Base-by-base conservation (phyloP, 306 rosid genomes). In the Betula pendula region DNA sequence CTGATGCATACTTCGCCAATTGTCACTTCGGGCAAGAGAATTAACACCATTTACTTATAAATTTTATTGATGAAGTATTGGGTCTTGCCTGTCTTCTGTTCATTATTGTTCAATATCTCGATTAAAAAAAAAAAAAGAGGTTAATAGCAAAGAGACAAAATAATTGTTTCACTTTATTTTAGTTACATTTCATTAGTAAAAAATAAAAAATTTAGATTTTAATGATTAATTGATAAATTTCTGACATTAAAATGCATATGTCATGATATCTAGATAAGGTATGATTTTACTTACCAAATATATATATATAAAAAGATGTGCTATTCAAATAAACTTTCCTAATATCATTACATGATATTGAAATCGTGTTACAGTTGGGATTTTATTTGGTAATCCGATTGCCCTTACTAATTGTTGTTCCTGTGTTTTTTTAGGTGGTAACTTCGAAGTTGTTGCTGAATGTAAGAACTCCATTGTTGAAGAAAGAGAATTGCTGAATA, bases 381-480 rank as follows among this genome's bases (percentile, higher is more conserved):
- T 1, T 35, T 27, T 63, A 66, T 24, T 49, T 24, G 24, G 15
- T n/a, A 35, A 35, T 45, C 38, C 22, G 11, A 16, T 69, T 74
- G 3, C 50, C 73, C 63, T 24, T 62, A 52, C 70, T 81, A 58
- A 73, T 14, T 55, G 62, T 29, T 22, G 58, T 60, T 24, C 69
- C 40, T 71, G 20, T 45, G 50, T 75, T 65, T 51, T 4, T 75
- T 29, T 56, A 89, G 92, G 85, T 63, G 77, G 79, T 59, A 63
- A 49, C 43, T 25, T 19, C 11, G 9, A 20, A 75, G 75, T 52
- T 74, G 73, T 20, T 58, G 79, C 66, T 74, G 80, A 84, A 45
- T 27, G 40, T 48, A 66, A 68, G 27, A 35, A 43, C 56, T 75
- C 81, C 42, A 56, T 66, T 81, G 55, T 16, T 75, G 83, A 76